Percentiles rank a stretch among this genome's conserved stretches.
Evolutionary conservation across 2,329 filamentous ascomycete genomes (phyloP).

Genomic region (Fusarium sp.): DNA sequence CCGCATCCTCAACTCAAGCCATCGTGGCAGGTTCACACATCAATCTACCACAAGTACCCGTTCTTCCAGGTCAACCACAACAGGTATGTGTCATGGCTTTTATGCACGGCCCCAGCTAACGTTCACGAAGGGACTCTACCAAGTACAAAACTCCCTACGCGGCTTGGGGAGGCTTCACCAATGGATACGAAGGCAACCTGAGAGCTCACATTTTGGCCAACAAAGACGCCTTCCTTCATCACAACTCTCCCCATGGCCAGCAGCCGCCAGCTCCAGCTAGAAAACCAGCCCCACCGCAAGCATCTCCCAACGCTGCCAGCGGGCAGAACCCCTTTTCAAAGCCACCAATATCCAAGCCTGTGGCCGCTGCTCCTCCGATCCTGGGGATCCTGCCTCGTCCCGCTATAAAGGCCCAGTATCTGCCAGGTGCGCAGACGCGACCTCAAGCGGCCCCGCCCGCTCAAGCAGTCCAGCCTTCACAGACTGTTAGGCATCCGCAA

Average conservation of each 20-base stretch:
- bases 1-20: constrained; percentile 42
- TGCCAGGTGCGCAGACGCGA: constrained; percentile 7
- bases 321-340: constrained; percentile 21
- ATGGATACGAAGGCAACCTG: constrained; percentile 67
- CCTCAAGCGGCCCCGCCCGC: constrained; percentile 11
- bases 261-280: background rate
- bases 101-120: constrained; percentile 24
- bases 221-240: constrained; percentile 39
- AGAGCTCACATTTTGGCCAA: constrained; percentile 56
- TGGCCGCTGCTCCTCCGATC: background rate
- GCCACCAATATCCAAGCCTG: constrained; percentile 3
- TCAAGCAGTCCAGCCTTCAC: background rate
- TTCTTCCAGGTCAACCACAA: constrained; percentile 72
- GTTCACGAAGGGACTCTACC: constrained; percentile 57
- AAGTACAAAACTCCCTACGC: constrained; percentile 71
- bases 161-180: constrained; percentile 67
- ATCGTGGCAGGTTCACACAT: constrained; percentile 49
- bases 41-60: constrained; percentile 63
- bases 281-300: background rate
- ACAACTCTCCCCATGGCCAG: constrained; percentile 4
- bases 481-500: background rate
- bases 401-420: constrained; percentile 36
- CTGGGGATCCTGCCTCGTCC: constrained; percentile 24
- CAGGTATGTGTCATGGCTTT: constrained; percentile 52
- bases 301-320: background rate